These are phyloP conservation scores for Ascoidea asiatica DNA, from an alignment of 805 yeast genomes.

Conservation along the genomic window DNA sequence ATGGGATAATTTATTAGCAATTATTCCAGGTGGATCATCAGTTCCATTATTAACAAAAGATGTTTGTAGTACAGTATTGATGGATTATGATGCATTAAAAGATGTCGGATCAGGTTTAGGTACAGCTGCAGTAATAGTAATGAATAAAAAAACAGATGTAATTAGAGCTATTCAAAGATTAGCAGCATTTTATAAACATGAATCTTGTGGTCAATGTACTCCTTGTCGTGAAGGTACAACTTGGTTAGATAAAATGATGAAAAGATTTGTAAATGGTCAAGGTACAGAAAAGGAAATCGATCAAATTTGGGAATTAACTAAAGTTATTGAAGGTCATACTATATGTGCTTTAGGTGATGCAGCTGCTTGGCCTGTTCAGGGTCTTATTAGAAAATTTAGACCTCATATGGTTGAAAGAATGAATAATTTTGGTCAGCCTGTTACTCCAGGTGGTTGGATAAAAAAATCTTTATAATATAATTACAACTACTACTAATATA, in stretches of 20 bases:
- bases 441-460: constrained; percentile 74
- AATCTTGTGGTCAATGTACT: constrained; percentile 90
- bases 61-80: constrained; percentile 52
- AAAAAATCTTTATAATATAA: no score
- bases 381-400: constrained; percentile 72
- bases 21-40: constrained; percentile 85
- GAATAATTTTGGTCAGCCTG: constrained; percentile 39
- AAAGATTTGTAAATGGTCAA: constrained; percentile 66
- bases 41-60: constrained; percentile 69
- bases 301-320: constrained; percentile 70
- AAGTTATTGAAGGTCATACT: constrained; percentile 84
- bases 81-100: constrained; percentile 81
- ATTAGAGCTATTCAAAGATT: constrained; percentile 79
- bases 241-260: constrained; percentile 76
- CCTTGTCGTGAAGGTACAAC: constrained; percentile 93
- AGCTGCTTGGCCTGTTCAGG: constrained; percentile 90
- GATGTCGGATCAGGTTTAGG: constrained; percentile 84
- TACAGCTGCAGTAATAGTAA: constrained; percentile 86
- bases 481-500: no score
- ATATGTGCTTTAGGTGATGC: constrained; percentile 91
- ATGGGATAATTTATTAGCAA: constrained; percentile 82
- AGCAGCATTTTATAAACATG: constrained; percentile 77
- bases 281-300: constrained; percentile 74
- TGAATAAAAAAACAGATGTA: constrained; percentile 78
- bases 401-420: constrained; percentile 73